phyloP scores from a whole-genome alignment of 805 yeast genomes.

The Lachancea quebecensis region DNA sequence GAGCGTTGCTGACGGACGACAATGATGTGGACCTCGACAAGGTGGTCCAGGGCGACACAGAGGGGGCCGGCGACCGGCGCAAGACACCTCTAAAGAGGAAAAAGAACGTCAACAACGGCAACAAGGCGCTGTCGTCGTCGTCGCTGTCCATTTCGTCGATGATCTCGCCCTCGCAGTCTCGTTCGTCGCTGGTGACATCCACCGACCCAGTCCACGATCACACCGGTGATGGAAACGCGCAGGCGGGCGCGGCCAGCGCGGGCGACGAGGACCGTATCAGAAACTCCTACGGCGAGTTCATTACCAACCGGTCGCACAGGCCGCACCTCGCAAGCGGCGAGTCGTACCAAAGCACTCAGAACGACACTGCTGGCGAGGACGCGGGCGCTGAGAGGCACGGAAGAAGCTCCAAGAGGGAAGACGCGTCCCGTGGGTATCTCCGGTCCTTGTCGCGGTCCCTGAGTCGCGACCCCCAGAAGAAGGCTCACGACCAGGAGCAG shows the following conservation, averaged over 20 bases:
- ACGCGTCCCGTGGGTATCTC: slow-evolving; percentile 41
- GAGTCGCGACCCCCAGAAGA: slow-evolving; percentile 18
- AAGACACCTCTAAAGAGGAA: slow-evolving; percentile 11
- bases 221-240: slow-evolving; percentile 2
- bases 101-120: slow-evolving; percentile 4
- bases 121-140: slow-evolving; percentile 9
- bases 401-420: slow-evolving; percentile 21
- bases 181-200: slow-evolving; percentile 21
- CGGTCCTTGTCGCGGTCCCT: slow-evolving; percentile 39
- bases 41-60: slow-evolving; percentile 12
- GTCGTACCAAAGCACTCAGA: slow-evolving; percentile 57
- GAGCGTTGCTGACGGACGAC: slow-evolving; percentile 32
- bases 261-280: slow-evolving; percentile 15
- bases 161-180: slow-evolving; percentile 8
- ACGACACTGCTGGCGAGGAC: slow-evolving; percentile 29
- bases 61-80: slow-evolving; percentile 14
- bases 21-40: slow-evolving; percentile 26
- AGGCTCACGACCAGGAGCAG: slow-evolving; percentile 8
- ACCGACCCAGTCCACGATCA: slow-evolving; percentile 24
- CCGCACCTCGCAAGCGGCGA: slow-evolving; percentile 78
- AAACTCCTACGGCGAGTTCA: slow-evolving; percentile 28
- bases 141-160: slow-evolving; percentile 6
- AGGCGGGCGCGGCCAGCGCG: slow-evolving; percentile 5
- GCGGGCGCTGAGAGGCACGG: slow-evolving; percentile 14
- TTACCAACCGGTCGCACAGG: slow-evolving; percentile 23